phyloP scores from a whole-genome alignment of 306 rosid genomes.

The Dalbergia oliveri region DNA sequence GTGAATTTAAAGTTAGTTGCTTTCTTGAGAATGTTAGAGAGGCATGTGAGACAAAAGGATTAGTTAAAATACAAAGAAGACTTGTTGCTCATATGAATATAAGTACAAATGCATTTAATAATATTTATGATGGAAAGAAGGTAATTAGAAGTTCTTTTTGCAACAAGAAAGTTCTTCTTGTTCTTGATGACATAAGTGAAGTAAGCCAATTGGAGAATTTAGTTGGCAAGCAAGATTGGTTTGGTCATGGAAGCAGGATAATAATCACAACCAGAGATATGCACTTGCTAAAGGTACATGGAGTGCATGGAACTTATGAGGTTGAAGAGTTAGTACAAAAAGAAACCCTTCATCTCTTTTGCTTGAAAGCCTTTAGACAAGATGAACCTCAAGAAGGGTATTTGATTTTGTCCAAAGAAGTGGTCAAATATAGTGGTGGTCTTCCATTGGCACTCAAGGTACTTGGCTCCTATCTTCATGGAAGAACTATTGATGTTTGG shows the following conservation, averaged over 20 bases:
- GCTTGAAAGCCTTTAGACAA: neutral
- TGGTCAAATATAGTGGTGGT: neutral
- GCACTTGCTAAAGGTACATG: neutral
- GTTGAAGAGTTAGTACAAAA: neutral
- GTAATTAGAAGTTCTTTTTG: neutral
- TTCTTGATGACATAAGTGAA: constrained; percentile 21
- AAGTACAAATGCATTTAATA: neutral
- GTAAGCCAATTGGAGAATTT: neutral
- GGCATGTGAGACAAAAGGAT: constrained; percentile 2
- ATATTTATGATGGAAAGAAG: neutral
- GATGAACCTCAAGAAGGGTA: constrained; percentile 3
- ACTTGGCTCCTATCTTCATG: neutral
- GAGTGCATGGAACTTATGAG: neutral
- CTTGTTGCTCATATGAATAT: neutral
- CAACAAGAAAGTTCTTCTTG: neutral
- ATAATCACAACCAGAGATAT: constrained; percentile 30
- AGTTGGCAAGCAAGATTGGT: neutral
- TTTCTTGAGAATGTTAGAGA: constrained; percentile 30
- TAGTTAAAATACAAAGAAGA: constrained; percentile 21
- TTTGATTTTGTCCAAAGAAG: neutral
- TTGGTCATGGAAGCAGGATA: constrained; percentile 29
- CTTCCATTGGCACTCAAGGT: constrained; percentile 25
- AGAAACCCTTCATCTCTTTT: constrained; percentile 5
- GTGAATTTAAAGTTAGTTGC: neutral
- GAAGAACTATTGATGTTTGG: neutral